Base-by-base conservation (phyloP, 106 monocot genomes). In the Dioscorea alata region DNA sequence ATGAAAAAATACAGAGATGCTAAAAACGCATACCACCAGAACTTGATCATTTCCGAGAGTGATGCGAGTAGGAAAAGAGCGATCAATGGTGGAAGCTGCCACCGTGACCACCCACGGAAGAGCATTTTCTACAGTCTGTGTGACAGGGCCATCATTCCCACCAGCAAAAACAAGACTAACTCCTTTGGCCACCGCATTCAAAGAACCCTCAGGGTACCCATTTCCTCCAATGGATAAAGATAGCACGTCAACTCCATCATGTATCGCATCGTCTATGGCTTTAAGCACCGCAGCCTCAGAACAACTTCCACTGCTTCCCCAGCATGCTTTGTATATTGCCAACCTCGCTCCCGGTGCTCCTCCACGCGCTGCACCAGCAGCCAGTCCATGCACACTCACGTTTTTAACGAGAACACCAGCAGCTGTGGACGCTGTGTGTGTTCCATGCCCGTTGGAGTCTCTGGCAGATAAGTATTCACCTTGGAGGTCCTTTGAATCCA, bases 171-270 rank as follows among this genome's bases (percentile, higher is more conserved):
- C 68, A 0, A 85, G 78, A 4, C 69, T 77, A 14, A 85, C 81
- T 21, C 85, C 85, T 13, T 69, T 77, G 20, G 51, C 23, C 0
- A 78, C 81, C 0, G 85, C 85, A 23, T 76, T 73, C 9, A 84
- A 23, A 2, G 80, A 54, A 9, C 57, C 76, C 9, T 17, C 18
- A 0, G 4, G 4, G 2, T 74, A 19, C 4, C 13, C 50, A 18
- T 15, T 3, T 0, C 23, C 62, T 4, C 60, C 68, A 10, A 90
- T 60, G 0, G 85, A 85, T 33, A 86, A 15, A 7, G 85, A 89
- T 7, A 85, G 12, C 10, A 85, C 50, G 32, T 85, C 80, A 13
- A 90, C 89, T 0, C 89, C 89, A 18, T 90, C 89, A 35, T 89
- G 61, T 15, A 80, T 83, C 12, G 85, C 89, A 8, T 80, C 80